phyloP scores from a whole-genome alignment of 345 rosid species.

The Populus simonii region DNA sequence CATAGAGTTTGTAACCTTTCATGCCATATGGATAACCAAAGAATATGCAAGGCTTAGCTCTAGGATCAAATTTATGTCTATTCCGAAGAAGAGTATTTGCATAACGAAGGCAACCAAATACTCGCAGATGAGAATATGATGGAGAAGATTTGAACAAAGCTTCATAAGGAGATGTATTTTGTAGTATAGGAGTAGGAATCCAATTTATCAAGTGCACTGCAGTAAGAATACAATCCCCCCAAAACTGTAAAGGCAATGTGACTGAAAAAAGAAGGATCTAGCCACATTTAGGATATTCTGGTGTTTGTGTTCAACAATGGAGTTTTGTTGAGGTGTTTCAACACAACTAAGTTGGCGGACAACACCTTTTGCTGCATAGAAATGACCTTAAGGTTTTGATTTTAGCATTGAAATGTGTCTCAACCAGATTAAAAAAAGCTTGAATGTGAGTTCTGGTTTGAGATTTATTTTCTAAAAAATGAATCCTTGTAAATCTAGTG shows the following conservation, averaged over 20 bases:
- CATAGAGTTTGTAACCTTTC: neutral
- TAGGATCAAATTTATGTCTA: neutral
- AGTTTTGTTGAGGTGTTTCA: too few relatives aligned
- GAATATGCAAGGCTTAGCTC: neutral
- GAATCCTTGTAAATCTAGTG: neutral
- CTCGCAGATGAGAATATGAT: neutral
- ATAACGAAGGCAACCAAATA: neutral
- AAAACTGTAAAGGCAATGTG: neutral
- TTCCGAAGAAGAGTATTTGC: neutral
- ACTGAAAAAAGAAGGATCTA: neutral
- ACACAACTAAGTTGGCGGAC: neutral
- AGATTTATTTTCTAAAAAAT: neutral
- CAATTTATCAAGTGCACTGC: neutral
- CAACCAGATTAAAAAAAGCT: neutral
- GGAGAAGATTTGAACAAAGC: neutral
- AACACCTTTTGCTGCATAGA: neutral
- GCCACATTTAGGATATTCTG: neutral
- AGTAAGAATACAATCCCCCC: neutral
- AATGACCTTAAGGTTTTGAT: neutral
- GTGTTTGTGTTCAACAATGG: too few relatives aligned
- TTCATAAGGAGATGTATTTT: neutral
- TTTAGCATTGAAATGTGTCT: neutral
- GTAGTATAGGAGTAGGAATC: neutral
- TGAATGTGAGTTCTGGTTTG: neutral
- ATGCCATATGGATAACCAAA: neutral